phyloP scores from a whole-genome alignment of 192 early-diverging fungal species.

The Rhizophagus sp. region DNA sequence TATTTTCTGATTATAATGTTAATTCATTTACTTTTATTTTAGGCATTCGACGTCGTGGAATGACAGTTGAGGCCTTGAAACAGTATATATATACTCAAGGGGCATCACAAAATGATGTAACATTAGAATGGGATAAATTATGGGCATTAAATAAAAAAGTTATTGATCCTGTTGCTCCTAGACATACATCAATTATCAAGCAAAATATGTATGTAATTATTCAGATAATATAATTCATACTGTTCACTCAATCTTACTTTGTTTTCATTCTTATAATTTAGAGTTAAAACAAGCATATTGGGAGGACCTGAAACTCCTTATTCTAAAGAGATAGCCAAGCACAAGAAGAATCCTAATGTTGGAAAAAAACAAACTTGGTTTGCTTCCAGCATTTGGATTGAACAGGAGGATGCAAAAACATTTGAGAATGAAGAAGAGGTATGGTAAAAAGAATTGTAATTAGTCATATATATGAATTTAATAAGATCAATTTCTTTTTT shows the following conservation, averaged over 20 bases:
- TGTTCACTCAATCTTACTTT: background rate
- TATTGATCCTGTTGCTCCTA: slow-evolving; percentile 93
- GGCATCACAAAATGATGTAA: slow-evolving; percentile 90
- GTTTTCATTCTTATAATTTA: background rate
- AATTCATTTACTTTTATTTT: slow-evolving; percentile 56
- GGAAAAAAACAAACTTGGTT: slow-evolving; percentile 86
- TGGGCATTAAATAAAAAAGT: slow-evolving; percentile 97
- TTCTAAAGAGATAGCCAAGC: slow-evolving; percentile 72
- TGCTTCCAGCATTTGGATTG: slow-evolving; percentile 76
- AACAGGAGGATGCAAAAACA: slow-evolving; percentile 82
- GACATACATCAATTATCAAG: slow-evolving; percentile 79
- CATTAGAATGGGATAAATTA: slow-evolving; percentile 99
- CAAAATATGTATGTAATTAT: slow-evolving; percentile 58
- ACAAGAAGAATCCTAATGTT: slow-evolving; percentile 96
- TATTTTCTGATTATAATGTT: background rate
- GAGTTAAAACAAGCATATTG: slow-evolving; percentile 66
- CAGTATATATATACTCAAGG: slow-evolving; percentile 98
- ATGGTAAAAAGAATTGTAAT: background rate
- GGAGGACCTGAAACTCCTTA: slow-evolving; percentile 55
- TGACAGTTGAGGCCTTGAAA: slow-evolving; percentile 97
- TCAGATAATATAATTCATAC: background rate
- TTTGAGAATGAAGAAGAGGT: slow-evolving; percentile 87
- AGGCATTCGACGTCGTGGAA: slow-evolving; percentile 90
- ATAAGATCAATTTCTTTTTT: background rate
- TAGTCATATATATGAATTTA: background rate